Evolutionary conservation across 1,139 yeast genomes (phyloP).

Genomic region (Yamadazyma friedrichii): DNA sequence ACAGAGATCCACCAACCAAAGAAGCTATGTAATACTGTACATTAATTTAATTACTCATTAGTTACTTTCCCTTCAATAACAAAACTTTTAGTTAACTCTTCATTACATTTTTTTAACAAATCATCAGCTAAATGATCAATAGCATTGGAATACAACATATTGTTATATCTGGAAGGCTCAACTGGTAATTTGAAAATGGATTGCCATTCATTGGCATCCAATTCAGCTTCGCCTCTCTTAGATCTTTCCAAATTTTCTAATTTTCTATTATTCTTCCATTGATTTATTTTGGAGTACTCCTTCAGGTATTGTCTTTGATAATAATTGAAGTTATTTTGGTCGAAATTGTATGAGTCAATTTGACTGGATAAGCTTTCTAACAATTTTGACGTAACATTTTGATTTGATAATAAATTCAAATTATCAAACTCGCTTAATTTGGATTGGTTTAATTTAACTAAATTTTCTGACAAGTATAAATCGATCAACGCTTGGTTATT

Average conservation of each 20-base stretch:
- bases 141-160: conserved; percentile 67
- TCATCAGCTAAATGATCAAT: conserved; percentile 69
- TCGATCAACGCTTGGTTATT: conserved; percentile 52
- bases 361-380: conserved; percentile 73
- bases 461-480: conserved; percentile 31
- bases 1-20: no score
- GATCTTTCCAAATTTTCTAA: conserved; percentile 63
- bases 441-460: conserved; percentile 13
- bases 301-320: conserved; percentile 77
- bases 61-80: conserved; percentile 53
- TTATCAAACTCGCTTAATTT: conserved; percentile 34
- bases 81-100: conserved; percentile 60
- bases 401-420: conserved; percentile 45
- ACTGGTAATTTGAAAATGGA: conserved; percentile 64
- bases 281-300: conserved; percentile 67
- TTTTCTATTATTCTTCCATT: conserved; percentile 74
- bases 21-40: no score
- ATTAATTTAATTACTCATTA: conserved; percentile 3
- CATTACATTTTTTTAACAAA: conserved; percentile 61
- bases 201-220: conserved; percentile 66
- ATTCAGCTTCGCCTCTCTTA: conserved; percentile 56
- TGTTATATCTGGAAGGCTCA: conserved; percentile 77
- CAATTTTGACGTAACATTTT: conserved; percentile 45
- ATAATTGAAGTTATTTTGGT: conserved; percentile 78
- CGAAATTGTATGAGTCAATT: conserved; percentile 76